These are phyloP conservation scores for Penicillium tannophilum DNA, from an alignment of 495 filamentous ascomycete species.

Conservation along the genomic window DNA sequence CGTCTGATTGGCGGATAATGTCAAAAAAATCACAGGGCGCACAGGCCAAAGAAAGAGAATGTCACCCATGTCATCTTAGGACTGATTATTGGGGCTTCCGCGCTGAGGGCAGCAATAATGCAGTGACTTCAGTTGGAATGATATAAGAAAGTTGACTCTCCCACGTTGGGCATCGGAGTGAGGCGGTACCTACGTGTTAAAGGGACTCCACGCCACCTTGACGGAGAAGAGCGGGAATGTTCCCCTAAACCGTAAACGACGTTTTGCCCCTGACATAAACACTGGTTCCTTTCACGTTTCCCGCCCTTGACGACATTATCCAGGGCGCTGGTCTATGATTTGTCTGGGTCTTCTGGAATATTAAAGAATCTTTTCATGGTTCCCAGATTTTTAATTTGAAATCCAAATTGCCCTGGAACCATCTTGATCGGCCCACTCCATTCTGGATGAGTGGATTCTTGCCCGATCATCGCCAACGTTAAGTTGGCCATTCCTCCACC, in stretches of 20 bases:
- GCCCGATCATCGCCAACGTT: conserved; percentile 22
- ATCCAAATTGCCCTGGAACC: conserved; percentile 1
- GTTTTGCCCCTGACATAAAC: background rate
- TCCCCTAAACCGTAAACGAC: background rate
- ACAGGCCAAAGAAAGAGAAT: background rate
- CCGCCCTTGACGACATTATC: background rate
- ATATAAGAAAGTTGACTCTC: background rate
- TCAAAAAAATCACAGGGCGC: background rate
- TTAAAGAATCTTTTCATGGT: background rate
- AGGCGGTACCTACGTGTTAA: background rate
- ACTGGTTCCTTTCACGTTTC: background rate
- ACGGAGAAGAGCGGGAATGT: background rate
- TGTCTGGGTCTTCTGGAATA: background rate
- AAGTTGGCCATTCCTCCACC: conserved; percentile 20
- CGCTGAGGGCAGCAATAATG: no score
- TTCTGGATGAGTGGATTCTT: conserved; percentile 29
- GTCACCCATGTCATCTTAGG: no score
- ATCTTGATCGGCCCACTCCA: conserved; percentile 19
- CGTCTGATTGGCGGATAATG: background rate
- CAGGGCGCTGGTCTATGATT: background rate
- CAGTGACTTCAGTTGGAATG: background rate
- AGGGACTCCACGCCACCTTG: background rate
- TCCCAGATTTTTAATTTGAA: background rate
- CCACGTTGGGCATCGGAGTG: conserved; percentile 2
- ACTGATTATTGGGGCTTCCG: no score